phyloP scores from a whole-genome alignment of 768 basidiomycete genomes.

The Collybia mongolica region DNA sequence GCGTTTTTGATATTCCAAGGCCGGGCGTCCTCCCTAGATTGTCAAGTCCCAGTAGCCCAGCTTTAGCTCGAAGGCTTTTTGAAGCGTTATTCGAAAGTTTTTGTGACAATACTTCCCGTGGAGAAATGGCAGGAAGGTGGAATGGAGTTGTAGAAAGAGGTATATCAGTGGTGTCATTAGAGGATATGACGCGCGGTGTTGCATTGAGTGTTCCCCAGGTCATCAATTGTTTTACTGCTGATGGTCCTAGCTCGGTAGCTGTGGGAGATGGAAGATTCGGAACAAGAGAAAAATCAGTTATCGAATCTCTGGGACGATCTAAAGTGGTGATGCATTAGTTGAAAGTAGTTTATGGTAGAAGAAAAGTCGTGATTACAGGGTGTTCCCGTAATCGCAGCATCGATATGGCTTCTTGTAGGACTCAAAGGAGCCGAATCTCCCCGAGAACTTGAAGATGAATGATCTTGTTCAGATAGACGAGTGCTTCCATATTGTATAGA shows the following conservation, averaged over 20 bases:
- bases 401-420: conserved; percentile 87
- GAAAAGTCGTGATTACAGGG: conserved; percentile 62
- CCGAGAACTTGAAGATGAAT: conserved; percentile 36
- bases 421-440: conserved; percentile 69
- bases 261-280: conserved; percentile 87
- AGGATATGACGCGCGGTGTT: conserved; percentile 84
- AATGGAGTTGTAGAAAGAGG: conserved; percentile 65
- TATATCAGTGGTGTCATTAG: conserved; percentile 51
- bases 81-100: conserved; percentile 81
- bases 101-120: conserved; percentile 79
- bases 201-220: conserved; percentile 95
- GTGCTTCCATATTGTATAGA: conserved; percentile 81
- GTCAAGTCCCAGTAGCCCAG: conserved; percentile 51
- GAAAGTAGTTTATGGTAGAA: neutral
- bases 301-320: conserved; percentile 68
- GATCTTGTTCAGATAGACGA: conserved; percentile 73
- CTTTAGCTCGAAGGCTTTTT: conserved; percentile 77
- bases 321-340: conserved; percentile 8
- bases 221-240: conserved; percentile 89
- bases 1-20: conserved; percentile 28
- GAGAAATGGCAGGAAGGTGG: conserved; percentile 72
- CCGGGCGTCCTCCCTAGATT: conserved; percentile 34
- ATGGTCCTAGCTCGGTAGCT: conserved; percentile 75
- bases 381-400: conserved; percentile 90
- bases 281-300: conserved; percentile 70